Percentiles rank a stretch among this genome's conserved stretches.
Conservation (phyloP, 768 basidiomycete genomes). For the Kockovaella imperatae region DNA sequence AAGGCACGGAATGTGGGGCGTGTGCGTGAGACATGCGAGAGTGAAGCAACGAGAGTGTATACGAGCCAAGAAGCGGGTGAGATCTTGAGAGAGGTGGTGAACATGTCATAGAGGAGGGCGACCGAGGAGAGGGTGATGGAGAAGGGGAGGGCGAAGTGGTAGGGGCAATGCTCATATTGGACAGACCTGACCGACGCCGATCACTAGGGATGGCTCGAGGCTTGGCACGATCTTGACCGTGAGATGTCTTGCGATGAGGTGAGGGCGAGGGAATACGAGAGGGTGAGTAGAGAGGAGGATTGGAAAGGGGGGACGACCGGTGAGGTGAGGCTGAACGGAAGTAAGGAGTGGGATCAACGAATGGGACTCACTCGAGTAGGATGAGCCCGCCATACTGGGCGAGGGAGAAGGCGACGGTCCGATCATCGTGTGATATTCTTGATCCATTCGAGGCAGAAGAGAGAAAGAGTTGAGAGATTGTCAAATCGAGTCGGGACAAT, state of each 20-base stretch:
- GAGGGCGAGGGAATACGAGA: slow-evolving; percentile 11
- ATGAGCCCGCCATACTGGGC: no score
- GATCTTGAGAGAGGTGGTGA: slow-evolving; percentile 32
- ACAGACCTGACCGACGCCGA: not conserved
- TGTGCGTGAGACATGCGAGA: slow-evolving; percentile 43
- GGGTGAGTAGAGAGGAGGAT: slow-evolving; percentile 15
- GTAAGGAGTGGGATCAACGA: no score
- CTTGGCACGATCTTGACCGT: not conserved
- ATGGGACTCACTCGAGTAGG: no score
- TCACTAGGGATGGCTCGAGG: slow-evolving; percentile 2
- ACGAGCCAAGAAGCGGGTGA: slow-evolving; percentile 41
- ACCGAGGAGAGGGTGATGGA: not conserved
- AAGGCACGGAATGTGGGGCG: slow-evolving; percentile 23
- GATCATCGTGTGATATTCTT: no score
- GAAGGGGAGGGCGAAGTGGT: not conserved
- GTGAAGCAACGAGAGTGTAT: slow-evolving; percentile 42
- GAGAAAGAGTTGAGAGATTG: no score
- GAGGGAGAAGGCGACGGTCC: no score
- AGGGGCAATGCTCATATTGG: not conserved
- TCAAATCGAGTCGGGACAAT: no score
- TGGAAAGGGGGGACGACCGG: slow-evolving; percentile 18
- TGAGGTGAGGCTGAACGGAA: slow-evolving; percentile 18
- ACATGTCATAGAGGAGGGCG: not conserved
- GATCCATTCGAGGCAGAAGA: no score
- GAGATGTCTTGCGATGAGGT: not conserved